phyloP scores from a whole-genome alignment of 1,284 basidiomycete species.

The Veloboletus limbatus region DNA sequence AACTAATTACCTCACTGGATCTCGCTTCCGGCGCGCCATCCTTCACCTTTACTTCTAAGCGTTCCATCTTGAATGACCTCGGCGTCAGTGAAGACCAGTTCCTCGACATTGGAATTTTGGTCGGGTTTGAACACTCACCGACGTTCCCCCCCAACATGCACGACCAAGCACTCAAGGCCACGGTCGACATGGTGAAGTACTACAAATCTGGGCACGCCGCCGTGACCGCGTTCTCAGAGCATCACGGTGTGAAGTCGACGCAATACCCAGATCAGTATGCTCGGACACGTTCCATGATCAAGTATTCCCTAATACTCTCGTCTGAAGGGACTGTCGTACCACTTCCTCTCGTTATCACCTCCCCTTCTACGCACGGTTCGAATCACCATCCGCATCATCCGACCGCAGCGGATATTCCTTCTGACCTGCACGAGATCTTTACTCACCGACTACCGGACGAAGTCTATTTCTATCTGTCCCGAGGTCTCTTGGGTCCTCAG shows the following conservation, averaged over 20 bases:
- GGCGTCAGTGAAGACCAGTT: conserved; percentile 87
- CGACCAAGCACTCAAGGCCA: conserved; percentile 77
- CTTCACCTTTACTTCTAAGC: conserved; percentile 88
- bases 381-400: conserved; percentile 64
- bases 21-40: conserved; percentile 61
- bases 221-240: conserved; percentile 75
- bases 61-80: conserved; percentile 73
- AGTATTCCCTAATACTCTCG: conserved; percentile 87
- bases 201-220: conserved; percentile 85
- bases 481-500: conserved; percentile 85
- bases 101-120: conserved; percentile 89
- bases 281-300: conserved; percentile 88
- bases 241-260: conserved; percentile 72
- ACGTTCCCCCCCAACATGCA: conserved; percentile 85
- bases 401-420: conserved; percentile 84
- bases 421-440: conserved; percentile 94
- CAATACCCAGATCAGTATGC: conserved; percentile 88
- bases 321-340: conserved; percentile 89
- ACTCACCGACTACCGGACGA: conserved; percentile 95
- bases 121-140: conserved; percentile 85
- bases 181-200: conserved; percentile 86
- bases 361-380: conserved; percentile 47
- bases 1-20: conserved; percentile 87
- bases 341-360: conserved; percentile 75
- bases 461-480: conserved; percentile 93